A percentile compares a stretch with the other conserved stretches of the same genome.
Conservation (phyloP, 257 asterid genomes). For the Solanum medicagineum region DNA sequence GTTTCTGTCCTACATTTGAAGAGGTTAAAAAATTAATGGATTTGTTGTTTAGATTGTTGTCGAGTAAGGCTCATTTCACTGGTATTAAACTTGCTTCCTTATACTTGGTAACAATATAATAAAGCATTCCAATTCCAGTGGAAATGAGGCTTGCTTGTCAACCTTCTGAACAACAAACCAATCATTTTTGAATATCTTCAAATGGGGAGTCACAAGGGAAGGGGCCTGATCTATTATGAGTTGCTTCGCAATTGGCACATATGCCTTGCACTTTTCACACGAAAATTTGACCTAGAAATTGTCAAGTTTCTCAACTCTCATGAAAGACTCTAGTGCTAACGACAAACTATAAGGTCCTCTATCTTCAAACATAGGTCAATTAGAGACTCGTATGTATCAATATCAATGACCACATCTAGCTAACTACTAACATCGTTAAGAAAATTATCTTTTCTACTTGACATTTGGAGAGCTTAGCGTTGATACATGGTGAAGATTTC, state of each 20-base stretch:
- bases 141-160: constrained; percentile 60
- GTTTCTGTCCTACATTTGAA: constrained; percentile 71
- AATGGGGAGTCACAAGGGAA: constrained; percentile 55
- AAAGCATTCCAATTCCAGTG: constrained; percentile 47
- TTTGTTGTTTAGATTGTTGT: constrained; percentile 27
- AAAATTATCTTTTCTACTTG: too few species aligned
- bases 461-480: too few species aligned
- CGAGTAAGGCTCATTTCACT: too few species aligned
- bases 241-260: constrained; percentile 64
- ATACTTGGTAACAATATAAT: constrained; percentile 25
- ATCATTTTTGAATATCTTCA: constrained; percentile 77
- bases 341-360: constrained; percentile 37
- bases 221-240: constrained; percentile 58
- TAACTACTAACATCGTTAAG: too few species aligned
- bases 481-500: too few species aligned
- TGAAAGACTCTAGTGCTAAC: constrained; percentile 65
- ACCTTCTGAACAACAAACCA: constrained; percentile 55
- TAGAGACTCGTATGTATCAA: constrained; percentile 65
- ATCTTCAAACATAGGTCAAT: constrained; percentile 85
- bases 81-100: constrained; percentile 25
- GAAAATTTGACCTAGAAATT: constrained; percentile 59
- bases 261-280: constrained; percentile 64
- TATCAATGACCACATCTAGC: constrained; percentile 42
- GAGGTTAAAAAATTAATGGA: constrained; percentile 69
- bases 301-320: constrained; percentile 66